Evolutionary conservation across 2,329 filamentous ascomycete species (phyloP).

Genomic region (Aurifilum marmelostoma): DNA sequence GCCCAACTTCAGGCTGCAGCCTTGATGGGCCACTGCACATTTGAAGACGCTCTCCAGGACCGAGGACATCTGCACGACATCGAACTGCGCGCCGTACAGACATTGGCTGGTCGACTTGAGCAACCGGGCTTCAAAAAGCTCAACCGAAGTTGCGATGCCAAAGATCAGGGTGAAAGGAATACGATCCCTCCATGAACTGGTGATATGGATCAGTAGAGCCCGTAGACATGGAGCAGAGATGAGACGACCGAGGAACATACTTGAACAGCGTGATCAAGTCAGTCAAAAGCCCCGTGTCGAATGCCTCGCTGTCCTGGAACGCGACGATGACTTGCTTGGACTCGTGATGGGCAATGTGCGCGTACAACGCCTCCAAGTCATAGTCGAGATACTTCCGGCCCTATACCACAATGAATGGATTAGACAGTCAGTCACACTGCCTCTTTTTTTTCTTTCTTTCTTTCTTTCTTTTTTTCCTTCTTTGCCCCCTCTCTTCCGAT

Average conservation of each 20-base stretch:
- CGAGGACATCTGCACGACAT: slow-evolving; percentile 72
- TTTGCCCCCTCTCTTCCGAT: background rate
- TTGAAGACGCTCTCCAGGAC: slow-evolving; percentile 75
- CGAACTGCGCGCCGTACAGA: slow-evolving; percentile 73
- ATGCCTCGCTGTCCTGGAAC: slow-evolving; percentile 82
- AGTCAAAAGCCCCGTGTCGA: slow-evolving; percentile 72
- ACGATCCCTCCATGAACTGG: slow-evolving; percentile 68
- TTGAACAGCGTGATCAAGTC: slow-evolving; percentile 71
- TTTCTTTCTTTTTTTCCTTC: background rate
- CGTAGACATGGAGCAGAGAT: background rate
- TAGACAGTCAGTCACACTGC: slow-evolving; percentile 17
- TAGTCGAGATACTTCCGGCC: slow-evolving; percentile 74
- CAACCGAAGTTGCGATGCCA: slow-evolving; percentile 79
- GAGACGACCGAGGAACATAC: slow-evolving; percentile 45
- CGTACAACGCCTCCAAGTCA: slow-evolving; percentile 72
- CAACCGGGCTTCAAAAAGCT: slow-evolving; percentile 75
- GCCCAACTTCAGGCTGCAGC: slow-evolving; percentile 65
- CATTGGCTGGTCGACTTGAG: slow-evolving; percentile 69
- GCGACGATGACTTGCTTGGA: slow-evolving; percentile 69
- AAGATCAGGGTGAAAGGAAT: slow-evolving; percentile 79
- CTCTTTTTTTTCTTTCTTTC: background rate
- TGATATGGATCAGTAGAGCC: slow-evolving; percentile 37
- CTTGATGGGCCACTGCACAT: slow-evolving; percentile 61
- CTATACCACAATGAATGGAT: slow-evolving; percentile 38
- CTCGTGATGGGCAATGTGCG: slow-evolving; percentile 57